Percentiles rank a stretch among this genome's conserved stretches.
Conservation (phyloP, 805 yeast genomes). For the Barnettozyma wickerhamii region DNA sequence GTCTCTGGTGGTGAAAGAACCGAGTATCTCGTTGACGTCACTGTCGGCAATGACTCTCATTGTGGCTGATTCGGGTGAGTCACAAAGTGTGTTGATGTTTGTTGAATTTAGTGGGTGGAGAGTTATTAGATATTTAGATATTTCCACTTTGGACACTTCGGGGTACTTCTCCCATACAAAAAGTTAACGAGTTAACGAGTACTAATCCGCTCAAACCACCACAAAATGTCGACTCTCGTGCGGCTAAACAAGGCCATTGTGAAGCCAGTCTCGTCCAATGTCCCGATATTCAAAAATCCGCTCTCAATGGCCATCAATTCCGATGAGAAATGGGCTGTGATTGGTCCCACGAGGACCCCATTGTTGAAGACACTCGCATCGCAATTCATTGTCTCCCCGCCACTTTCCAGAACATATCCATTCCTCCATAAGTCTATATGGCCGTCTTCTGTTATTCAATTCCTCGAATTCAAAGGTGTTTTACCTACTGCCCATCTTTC, state of each 20-base stretch:
- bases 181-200: too few species aligned
- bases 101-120: too few species aligned
- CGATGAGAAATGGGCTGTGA: conserved; percentile 47
- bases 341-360: conserved; percentile 51
- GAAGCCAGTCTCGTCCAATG: conserved; percentile 8
- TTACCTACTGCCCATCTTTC: conserved; percentile 67
- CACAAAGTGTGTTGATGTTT: too few species aligned
- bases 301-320: conserved; percentile 35
- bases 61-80: background rate
- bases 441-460: conserved; percentile 42
- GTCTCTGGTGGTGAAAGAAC: conserved; percentile 22
- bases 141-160: background rate
- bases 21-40: conserved; percentile 28
- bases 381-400: conserved; percentile 47
- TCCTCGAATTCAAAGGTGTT: conserved; percentile 44
- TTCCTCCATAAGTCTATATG: conserved; percentile 36
- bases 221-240: conserved; percentile 13
- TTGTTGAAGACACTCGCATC: conserved; percentile 57
- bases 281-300: conserved; percentile 35
- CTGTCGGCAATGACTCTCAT: conserved; percentile 34
- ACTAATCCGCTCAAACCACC: background rate
- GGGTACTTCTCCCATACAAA: too few species aligned
- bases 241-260: conserved; percentile 19
- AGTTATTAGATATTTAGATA: background rate
- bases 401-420: conserved; percentile 53